Evolutionary conservation across 1,284 basidiomycete genomes (phyloP).

Genomic region (Tilletiopsis washingtonensis): DNA sequence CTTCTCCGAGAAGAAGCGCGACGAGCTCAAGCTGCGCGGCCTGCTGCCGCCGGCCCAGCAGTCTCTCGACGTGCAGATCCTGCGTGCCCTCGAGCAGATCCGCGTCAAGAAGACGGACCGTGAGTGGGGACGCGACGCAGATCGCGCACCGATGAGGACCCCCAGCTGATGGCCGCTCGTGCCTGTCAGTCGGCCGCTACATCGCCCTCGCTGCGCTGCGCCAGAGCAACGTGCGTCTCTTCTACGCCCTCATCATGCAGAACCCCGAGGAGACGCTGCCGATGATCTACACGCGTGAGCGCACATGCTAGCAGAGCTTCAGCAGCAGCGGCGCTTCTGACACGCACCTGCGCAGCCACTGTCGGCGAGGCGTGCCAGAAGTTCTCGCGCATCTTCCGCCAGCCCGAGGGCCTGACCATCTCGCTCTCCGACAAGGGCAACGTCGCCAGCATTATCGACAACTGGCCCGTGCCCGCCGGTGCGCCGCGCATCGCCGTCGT

Average conservation of each 20-base stretch:
- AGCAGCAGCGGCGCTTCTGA: no score
- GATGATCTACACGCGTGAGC: background rate
- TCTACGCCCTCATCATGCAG: constrained; percentile 56
- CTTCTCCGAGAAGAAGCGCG: constrained; percentile 62
- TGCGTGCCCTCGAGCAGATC: constrained; percentile 62
- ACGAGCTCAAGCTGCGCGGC: constrained; percentile 63
- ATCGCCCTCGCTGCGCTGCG: constrained; percentile 70
- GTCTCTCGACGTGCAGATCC: constrained; percentile 54
- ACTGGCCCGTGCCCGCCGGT: constrained; percentile 60
- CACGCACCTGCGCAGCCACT: constrained; percentile 77
- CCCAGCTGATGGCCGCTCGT: background rate
- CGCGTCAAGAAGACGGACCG: constrained; percentile 58
- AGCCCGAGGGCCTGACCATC: constrained; percentile 57
- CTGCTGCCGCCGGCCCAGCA: constrained; percentile 59
- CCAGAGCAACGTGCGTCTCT: constrained; percentile 62
- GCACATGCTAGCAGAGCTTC: no score
- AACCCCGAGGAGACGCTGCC: constrained; percentile 55
- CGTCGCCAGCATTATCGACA: constrained; percentile 62
- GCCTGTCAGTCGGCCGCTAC: constrained; percentile 60
- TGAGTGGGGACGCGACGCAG: constrained; percentile 45
- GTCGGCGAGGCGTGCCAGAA: constrained; percentile 85
- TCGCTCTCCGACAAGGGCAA: constrained; percentile 63
- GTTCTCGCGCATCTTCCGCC: constrained; percentile 61
- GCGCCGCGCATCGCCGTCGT: constrained; percentile 48
- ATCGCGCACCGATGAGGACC: background rate